phyloP scores from a whole-genome alignment of 106 monocot species.

The Allium cepa region DNA sequence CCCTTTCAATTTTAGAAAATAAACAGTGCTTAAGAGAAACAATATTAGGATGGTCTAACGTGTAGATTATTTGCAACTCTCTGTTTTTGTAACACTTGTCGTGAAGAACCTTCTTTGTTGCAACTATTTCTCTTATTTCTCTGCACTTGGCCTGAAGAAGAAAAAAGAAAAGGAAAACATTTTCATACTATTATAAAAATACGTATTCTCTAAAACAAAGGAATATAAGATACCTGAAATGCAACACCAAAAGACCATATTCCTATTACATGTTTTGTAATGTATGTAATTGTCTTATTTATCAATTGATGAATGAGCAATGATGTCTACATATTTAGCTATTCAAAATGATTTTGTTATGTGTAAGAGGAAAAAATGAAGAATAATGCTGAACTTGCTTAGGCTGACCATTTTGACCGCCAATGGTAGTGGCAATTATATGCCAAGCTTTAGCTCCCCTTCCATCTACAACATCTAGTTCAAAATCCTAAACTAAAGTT shows the following conservation, averaged over 20 bases:
- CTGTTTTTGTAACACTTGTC: conserved; percentile 49
- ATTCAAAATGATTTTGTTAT: not conserved
- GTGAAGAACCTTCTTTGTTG: conserved; percentile 46
- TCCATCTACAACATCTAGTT: conserved; percentile 20
- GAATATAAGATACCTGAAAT: conserved; percentile 23
- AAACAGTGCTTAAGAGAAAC: conserved; percentile 42
- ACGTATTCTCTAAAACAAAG: not conserved
- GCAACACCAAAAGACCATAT: conserved; percentile 42
- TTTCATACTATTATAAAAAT: not conserved
- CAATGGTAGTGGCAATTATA: conserved; percentile 30
- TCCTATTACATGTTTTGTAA: conserved; percentile 44
- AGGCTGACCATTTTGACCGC: conserved; percentile 30
- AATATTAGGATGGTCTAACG: conserved; percentile 47
- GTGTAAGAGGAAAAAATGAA: not conserved
- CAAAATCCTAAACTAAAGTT: conserved; percentile 14
- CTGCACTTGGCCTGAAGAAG: conserved; percentile 37
- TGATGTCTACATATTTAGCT: not conserved
- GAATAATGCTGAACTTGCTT: conserved; percentile 17
- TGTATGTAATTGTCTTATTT: conserved; percentile 29
- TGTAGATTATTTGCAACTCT: conserved; percentile 44
- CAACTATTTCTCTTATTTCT: conserved; percentile 43
- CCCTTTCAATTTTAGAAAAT: conserved; percentile 33
- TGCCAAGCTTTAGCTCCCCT: conserved; percentile 21
- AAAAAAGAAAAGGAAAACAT: too few relatives aligned
- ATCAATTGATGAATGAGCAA: conserved; percentile 3